phyloP scores from a whole-genome alignment of 306 rosid species.

The Inga laurina region DNA sequence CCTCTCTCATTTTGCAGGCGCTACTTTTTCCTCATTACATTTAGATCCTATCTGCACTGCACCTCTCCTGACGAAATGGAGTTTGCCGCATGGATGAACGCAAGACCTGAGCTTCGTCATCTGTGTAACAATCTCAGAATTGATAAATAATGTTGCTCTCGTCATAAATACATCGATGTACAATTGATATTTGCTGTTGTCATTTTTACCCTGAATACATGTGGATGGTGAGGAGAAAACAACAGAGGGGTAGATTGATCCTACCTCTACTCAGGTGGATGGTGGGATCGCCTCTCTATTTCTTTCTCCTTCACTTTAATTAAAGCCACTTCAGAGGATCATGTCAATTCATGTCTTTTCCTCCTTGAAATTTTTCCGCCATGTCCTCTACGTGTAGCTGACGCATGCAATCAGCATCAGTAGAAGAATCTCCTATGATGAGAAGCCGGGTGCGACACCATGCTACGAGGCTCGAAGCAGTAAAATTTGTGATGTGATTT shows the following conservation, averaged over 20 bases:
- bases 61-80: constrained; percentile 46
- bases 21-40: constrained; percentile 77
- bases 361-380: not conserved
- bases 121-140: constrained; percentile 80
- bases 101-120: constrained; percentile 92
- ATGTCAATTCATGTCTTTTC: not conserved
- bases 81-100: constrained; percentile 78
- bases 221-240: not conserved
- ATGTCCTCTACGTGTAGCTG: constrained; percentile 10
- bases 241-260: not conserved
- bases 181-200: constrained; percentile 36
- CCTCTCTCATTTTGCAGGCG: constrained; percentile 58
- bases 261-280: not conserved
- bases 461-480: constrained; percentile 12
- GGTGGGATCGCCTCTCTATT: not conserved
- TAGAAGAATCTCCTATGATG: not conserved
- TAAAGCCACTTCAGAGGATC: not conserved
- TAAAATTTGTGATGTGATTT: not conserved
- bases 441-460: constrained; percentile 11
- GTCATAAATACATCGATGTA: constrained; percentile 37
- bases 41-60: constrained; percentile 85
- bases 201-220: not conserved
- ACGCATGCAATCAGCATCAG: not conserved
- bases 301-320: not conserved
- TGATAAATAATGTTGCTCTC: constrained; percentile 54